phyloP scores from a whole-genome alignment of 805 yeast species.

The Sugiyamaella americana region DNA sequence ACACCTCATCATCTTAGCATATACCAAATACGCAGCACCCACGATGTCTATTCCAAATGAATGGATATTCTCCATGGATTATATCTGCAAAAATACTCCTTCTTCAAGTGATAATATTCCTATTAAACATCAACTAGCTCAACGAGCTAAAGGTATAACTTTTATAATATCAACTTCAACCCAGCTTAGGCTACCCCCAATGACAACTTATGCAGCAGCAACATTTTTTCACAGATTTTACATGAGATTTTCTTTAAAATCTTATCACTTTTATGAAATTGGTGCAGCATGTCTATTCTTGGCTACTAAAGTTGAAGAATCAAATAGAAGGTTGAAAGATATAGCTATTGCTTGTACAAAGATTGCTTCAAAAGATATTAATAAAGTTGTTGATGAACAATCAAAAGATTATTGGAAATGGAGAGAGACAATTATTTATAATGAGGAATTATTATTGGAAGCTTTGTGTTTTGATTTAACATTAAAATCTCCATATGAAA shows the following conservation, averaged over 20 bases:
- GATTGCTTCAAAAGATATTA: conserved; percentile 40
- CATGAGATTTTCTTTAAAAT: conserved; percentile 39
- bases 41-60: not conserved
- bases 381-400: conserved; percentile 39
- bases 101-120: conserved; percentile 17
- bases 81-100: conserved; percentile 16
- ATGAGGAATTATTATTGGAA: conserved; percentile 42
- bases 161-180: conserved; percentile 42
- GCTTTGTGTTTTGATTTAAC: conserved; percentile 45
- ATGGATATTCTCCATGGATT: not conserved
- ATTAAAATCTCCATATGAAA: conserved; percentile 36
- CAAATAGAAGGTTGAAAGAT: conserved; percentile 43
- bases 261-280: conserved; percentile 44
- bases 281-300: conserved; percentile 47
- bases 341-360: conserved; percentile 45
- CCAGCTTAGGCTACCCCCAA: conserved; percentile 41
- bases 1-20: no score
- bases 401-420: conserved; percentile 46
- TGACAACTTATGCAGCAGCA: conserved; percentile 45
- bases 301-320: conserved; percentile 50
- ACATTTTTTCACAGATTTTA: conserved; percentile 48
- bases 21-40: not conserved
- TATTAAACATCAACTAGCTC: conserved; percentile 33
- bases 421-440: conserved; percentile 42
- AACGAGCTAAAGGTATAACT: conserved; percentile 44